phyloP scores from a whole-genome alignment of 2,329 filamentous ascomycete genomes.

The Cercospora sp. region DNA sequence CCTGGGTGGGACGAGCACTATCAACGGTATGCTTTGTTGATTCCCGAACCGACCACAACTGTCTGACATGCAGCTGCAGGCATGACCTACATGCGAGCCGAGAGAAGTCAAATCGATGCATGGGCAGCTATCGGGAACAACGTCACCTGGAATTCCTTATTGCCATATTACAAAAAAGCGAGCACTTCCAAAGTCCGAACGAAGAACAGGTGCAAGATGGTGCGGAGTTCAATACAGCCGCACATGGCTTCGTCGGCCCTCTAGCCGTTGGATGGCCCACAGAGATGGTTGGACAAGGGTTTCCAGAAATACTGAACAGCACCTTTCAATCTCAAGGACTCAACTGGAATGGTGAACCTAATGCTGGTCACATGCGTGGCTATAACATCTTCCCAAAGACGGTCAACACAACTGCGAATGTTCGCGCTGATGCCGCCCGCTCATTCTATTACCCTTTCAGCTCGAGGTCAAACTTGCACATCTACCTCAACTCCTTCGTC shows the following conservation, averaged over 20 bases:
- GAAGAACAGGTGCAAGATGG: constrained; percentile 14
- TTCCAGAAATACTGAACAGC: constrained; percentile 38
- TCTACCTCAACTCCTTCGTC: constrained; percentile 47
- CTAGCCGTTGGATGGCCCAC: constrained; percentile 16
- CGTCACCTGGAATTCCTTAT: constrained; percentile 35
- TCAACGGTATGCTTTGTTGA: constrained; percentile 36
- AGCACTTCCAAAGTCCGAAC: constrained; percentile 19
- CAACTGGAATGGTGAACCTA: constrained; percentile 45
- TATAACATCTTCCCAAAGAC: constrained; percentile 48
- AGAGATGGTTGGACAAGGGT: constrained; percentile 16
- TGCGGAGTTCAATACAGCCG: constrained; percentile 11
- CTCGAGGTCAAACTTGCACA: constrained; percentile 45
- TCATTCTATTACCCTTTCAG: constrained; percentile 51
- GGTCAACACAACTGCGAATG: constrained; percentile 40
- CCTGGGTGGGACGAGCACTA: constrained; percentile 42
- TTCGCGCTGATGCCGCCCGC: constrained; percentile 50
- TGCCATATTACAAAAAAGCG: constrained; percentile 30
- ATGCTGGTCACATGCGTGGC: constrained; percentile 48
- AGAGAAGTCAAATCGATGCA: constrained; percentile 32
- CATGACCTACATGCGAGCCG: constrained; percentile 26
- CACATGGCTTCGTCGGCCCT: constrained; percentile 20
- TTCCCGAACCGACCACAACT: background rate
- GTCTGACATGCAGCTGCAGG: constrained; percentile 15
- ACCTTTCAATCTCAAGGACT: constrained; percentile 42
- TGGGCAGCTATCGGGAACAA: constrained; percentile 41